phyloP scores from a whole-genome alignment of 2,329 filamentous ascomycete genomes.

The Fusarium sacchari region DNA sequence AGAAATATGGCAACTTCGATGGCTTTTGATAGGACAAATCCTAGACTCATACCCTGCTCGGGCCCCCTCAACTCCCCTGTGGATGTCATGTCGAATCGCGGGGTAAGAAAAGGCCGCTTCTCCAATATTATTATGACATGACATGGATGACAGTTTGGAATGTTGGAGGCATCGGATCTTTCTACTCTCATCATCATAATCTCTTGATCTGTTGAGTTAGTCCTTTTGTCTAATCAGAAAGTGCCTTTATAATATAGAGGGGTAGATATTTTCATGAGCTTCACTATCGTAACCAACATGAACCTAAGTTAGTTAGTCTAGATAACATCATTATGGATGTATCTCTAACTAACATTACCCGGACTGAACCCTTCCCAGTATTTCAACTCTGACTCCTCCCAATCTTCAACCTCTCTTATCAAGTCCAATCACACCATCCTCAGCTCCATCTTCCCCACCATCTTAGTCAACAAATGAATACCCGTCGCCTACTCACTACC shows the following conservation, averaged over 20 bases:
- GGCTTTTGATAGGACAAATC: constrained; percentile 26
- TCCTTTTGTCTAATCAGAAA: background rate
- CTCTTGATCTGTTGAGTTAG: background rate
- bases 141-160: background rate
- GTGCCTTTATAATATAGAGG: background rate
- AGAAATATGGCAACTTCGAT: constrained; percentile 22
- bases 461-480: constrained; percentile 34
- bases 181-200: background rate
- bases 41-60: background rate
- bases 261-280: background rate
- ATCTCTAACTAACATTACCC: background rate
- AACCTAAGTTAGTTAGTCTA: background rate
- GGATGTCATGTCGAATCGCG: constrained; percentile 3
- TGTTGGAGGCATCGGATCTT: background rate
- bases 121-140: background rate
- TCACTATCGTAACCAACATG: background rate
- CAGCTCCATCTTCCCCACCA: constrained; percentile 23
- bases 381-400: background rate
- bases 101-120: constrained; percentile 33
- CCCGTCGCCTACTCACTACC: constrained; percentile 28
- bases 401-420: constrained; percentile 1
- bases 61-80: background rate
- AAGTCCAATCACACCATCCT: constrained; percentile 27
- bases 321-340: constrained; percentile 5
- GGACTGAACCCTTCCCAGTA: background rate